These are phyloP conservation scores for Pholiota microspora DNA, from an alignment of 768 basidiomycete species.

Conservation along the genomic window DNA sequence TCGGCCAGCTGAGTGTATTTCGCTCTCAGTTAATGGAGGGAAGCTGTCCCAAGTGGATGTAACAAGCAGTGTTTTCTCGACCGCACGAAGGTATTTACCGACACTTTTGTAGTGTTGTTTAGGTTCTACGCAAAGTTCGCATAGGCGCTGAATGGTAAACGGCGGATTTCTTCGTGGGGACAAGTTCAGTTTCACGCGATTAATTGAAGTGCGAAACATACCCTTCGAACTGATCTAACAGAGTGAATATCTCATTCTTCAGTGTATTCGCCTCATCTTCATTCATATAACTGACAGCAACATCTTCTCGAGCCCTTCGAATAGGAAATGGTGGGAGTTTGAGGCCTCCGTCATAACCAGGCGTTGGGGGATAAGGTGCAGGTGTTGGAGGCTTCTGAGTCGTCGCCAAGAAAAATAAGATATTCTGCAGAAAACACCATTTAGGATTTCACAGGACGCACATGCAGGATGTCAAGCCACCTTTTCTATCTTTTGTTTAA, in stretches of 20 bases:
- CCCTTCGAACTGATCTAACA: conserved; percentile 77
- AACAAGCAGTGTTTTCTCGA: conserved; percentile 80
- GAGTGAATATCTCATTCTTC: conserved; percentile 54
- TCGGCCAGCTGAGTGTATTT: conserved; percentile 34
- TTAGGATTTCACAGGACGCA: conserved; percentile 15
- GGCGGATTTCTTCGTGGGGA: conserved; percentile 52
- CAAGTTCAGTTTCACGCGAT: background rate
- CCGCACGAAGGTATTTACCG: conserved; percentile 86
- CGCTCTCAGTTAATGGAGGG: conserved; percentile 45
- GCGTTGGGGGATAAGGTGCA: conserved; percentile 38
- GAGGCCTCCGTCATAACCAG: conserved; percentile 54
- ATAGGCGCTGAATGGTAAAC: conserved; percentile 88
- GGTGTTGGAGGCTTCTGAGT: conserved; percentile 34
- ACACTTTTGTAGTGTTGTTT: conserved; percentile 69
- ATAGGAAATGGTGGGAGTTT: conserved; percentile 74
- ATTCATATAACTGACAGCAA: conserved; percentile 59
- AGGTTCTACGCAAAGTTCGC: conserved; percentile 75
- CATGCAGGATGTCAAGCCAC: conserved; percentile 33
- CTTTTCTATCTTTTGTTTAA: conserved; percentile 70
- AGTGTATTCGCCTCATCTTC: conserved; percentile 56
- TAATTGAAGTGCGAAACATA: conserved; percentile 31
- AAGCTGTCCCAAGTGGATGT: conserved; percentile 79
- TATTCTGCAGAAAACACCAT: conserved; percentile 38
- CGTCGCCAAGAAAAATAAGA: conserved; percentile 44
- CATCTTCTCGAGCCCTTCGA: conserved; percentile 49